These are phyloP conservation scores for Xylariales sp. DNA, from an alignment of 2,329 filamentous ascomycete species.

Conservation along the genomic window DNA sequence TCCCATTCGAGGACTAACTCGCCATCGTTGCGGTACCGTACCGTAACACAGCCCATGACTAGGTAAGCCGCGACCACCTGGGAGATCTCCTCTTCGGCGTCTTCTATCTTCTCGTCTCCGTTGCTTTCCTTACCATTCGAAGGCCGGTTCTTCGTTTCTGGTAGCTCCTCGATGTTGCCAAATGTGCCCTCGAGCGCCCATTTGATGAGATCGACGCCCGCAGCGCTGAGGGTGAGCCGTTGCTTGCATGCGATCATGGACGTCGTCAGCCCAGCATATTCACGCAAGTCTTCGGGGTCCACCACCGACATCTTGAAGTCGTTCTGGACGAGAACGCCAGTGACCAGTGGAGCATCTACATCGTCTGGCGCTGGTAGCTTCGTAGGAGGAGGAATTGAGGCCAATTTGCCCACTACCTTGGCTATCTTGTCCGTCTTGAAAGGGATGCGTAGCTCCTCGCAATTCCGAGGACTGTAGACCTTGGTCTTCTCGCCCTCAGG, in stretches of 20 bases:
- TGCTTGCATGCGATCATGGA: slow-evolving; percentile 93
- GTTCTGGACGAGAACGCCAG: slow-evolving; percentile 91
- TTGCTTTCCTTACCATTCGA: slow-evolving; percentile 33
- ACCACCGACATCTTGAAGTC: slow-evolving; percentile 97
- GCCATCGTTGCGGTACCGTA: slow-evolving; percentile 72
- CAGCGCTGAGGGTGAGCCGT: slow-evolving; percentile 79
- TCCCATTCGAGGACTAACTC: slow-evolving; percentile 95
- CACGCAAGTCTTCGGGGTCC: slow-evolving; percentile 91
- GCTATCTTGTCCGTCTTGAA: slow-evolving; percentile 94
- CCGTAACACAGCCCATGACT: slow-evolving; percentile 86
- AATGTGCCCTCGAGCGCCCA: slow-evolving; percentile 96
- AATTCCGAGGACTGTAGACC: slow-evolving; percentile 90
- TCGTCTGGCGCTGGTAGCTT: slow-evolving; percentile 26
- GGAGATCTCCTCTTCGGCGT: slow-evolving; percentile 61
- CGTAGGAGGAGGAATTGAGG: slow-evolving; percentile 68
- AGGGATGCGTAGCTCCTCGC: slow-evolving; percentile 88
- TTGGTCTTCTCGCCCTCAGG: slow-evolving; percentile 77
- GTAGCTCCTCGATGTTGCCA: slow-evolving; percentile 71
- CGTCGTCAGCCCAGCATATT: slow-evolving; percentile 95
- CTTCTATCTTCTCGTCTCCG: slow-evolving; percentile 38
- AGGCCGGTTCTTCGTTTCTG: slow-evolving; percentile 42
- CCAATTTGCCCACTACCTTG: slow-evolving; percentile 92
- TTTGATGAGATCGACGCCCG: slow-evolving; percentile 82
- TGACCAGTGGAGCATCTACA: slow-evolving; percentile 55
- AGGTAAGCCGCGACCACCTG: slow-evolving; percentile 53